A percentile compares a stretch with the other conserved stretches of the same genome.
Conservation (phyloP, 257 asterid species). For the Capsicum chinense region DNA sequence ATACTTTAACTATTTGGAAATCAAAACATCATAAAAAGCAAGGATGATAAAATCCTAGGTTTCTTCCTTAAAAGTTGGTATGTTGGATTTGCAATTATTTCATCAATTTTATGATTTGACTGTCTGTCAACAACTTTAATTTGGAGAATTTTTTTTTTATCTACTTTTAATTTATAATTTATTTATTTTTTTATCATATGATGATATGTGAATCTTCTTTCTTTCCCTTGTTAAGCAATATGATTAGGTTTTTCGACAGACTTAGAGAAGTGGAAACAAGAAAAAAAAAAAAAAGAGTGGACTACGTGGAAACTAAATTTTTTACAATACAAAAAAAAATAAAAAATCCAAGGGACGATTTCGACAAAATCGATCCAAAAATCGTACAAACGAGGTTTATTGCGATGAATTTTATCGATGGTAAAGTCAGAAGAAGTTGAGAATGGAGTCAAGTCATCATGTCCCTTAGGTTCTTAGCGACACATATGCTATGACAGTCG, state of each 20-base stretch:
- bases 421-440: not conserved
- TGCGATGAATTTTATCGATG: not conserved
- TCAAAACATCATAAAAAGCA: not conserved
- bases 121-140: not conserved
- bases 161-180: not conserved
- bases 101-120: not conserved
- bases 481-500: too few species aligned
- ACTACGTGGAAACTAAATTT: not conserved
- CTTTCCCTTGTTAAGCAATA: not conserved
- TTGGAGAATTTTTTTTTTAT: not conserved
- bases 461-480: not conserved
- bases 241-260: not conserved
- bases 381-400: too few species aligned
- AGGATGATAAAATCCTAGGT: conserved; percentile 16
- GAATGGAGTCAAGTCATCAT: not conserved
- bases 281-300: not conserved
- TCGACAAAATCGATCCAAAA: too few species aligned
- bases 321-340: too few species aligned
- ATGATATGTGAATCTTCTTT: conserved; percentile 2
- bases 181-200: not conserved
- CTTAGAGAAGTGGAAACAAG: not conserved
- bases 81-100: not conserved
- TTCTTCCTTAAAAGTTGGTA: conserved; percentile 26
- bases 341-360: not conserved
- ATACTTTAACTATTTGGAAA: not conserved